Conservation (phyloP, 176 grass and related monocot species). For the Bolboschoenus planiculmis region DNA sequence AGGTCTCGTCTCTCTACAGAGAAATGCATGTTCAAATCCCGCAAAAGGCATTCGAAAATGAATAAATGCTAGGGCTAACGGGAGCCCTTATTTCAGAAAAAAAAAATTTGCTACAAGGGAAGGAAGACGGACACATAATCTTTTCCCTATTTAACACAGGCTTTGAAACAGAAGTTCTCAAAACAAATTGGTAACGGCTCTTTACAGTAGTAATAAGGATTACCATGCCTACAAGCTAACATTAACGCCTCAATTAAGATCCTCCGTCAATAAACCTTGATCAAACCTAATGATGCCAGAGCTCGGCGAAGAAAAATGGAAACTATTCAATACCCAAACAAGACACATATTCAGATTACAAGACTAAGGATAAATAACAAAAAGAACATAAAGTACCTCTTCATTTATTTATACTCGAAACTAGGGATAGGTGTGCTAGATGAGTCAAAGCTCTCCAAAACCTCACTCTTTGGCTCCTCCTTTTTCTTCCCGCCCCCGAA, state of each 20-base stretch:
- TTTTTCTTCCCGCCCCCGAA: slow-evolving; percentile 58
- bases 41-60: too few relatives aligned
- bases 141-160: background rate
- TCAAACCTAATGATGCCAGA: background rate
- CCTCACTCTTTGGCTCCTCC: slow-evolving; percentile 43
- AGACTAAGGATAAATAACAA: background rate
- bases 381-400: background rate
- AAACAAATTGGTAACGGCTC: background rate
- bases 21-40: too few relatives aligned
- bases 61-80: too few relatives aligned
- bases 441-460: slow-evolving; percentile 83
- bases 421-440: slow-evolving; percentile 56
- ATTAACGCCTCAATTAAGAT: background rate
- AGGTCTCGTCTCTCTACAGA: too few relatives aligned
- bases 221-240: background rate
- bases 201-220: background rate
- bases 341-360: background rate
- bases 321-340: background rate
- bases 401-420: slow-evolving; percentile 82
- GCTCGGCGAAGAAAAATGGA: background rate
- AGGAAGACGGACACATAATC: background rate
- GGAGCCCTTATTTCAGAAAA: too few relatives aligned
- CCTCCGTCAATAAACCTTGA: background rate
- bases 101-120: too few relatives aligned
- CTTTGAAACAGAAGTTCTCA: background rate